A percentile compares a stretch with the other conserved stretches of the same genome.
phyloP scores from a whole-genome alignment of 2,329 filamentous ascomycete genomes.

The Pseudocercospora macadamiae region DNA sequence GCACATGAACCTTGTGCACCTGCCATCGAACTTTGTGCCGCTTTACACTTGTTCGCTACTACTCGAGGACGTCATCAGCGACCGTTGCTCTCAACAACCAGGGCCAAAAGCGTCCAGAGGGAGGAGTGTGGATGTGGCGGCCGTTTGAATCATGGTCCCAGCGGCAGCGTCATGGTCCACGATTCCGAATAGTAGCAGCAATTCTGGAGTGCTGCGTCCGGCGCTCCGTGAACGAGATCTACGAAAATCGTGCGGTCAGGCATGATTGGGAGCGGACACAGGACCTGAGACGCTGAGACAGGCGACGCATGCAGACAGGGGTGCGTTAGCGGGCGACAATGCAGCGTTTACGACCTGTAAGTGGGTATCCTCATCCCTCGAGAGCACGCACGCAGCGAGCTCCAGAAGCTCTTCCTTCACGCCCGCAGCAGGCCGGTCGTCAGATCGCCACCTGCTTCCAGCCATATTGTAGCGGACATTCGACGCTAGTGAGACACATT shows the following conservation, averaged over 20 bases:
- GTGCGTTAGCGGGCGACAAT: slow-evolving; percentile 19
- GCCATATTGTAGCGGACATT: not conserved
- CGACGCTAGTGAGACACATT: not conserved
- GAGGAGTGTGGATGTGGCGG: not conserved
- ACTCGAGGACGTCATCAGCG: not conserved
- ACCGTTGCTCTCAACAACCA: slow-evolving; percentile 4
- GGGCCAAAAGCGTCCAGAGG: not conserved
- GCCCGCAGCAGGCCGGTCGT: not conserved
- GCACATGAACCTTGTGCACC: slow-evolving; percentile 22
- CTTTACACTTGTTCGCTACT: not conserved
- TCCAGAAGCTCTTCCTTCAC: not conserved
- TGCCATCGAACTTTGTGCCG: slow-evolving; percentile 24
- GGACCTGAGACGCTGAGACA: slow-evolving; percentile 11
- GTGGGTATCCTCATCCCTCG: no score
- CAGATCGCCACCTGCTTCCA: not conserved
- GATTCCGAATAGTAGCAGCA: not conserved
- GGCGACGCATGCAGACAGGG: slow-evolving; percentile 11
- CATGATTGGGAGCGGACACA: not conserved
- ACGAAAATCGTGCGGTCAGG: not conserved
- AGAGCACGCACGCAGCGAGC: no score
- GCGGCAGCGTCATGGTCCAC: not conserved
- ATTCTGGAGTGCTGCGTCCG: not conserved
- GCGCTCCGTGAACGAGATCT: slow-evolving; percentile 2
- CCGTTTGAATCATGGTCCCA: not conserved
- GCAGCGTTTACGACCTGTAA: not conserved